Percentiles rank a stretch among this genome's conserved stretches.
Evolutionary conservation across 139 green algal genomes (phyloP).

Genomic region (Ostreobium quekettii): DNA sequence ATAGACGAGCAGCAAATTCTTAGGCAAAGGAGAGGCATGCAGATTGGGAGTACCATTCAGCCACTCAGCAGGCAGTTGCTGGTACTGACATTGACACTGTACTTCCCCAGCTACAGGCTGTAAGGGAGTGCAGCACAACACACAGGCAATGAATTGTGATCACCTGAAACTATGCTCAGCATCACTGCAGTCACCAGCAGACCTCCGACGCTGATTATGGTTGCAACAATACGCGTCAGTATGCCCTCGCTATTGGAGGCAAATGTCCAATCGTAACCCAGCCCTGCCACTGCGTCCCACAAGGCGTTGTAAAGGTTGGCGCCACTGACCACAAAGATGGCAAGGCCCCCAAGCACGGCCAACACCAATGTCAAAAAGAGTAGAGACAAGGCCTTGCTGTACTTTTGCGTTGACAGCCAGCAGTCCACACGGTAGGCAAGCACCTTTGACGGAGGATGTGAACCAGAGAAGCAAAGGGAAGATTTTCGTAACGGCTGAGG

Average conservation of each 20-base stretch:
- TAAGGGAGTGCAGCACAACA: too few species aligned
- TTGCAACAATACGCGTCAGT: conserved; percentile 24
- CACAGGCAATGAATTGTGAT: too few species aligned
- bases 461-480: too few species aligned
- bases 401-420: conserved; percentile 36
- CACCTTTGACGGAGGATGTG: conserved; percentile 22
- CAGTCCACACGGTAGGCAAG: conserved; percentile 33
- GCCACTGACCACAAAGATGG: conserved; percentile 32
- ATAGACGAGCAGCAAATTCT: too few species aligned
- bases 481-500: too few species aligned
- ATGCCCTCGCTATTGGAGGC: conserved; percentile 25
- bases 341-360: conserved; percentile 33
- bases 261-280: conserved; percentile 39
- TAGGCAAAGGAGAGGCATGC: too few species aligned
- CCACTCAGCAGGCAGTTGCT: too few species aligned
- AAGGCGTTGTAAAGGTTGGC: conserved; percentile 24
- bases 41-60: too few species aligned
- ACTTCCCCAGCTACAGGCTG: too few species aligned
- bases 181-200: conserved; percentile 50
- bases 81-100: too few species aligned
- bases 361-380: conserved; percentile 38
- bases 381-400: conserved; percentile 32
- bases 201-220: conserved; percentile 37
- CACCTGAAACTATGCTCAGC: conserved; percentile 44
- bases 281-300: conserved; percentile 22